These are phyloP conservation scores for Fusarium sp. DNA, from an alignment of 2,329 filamentous ascomycete species.

Conservation along the genomic window DNA sequence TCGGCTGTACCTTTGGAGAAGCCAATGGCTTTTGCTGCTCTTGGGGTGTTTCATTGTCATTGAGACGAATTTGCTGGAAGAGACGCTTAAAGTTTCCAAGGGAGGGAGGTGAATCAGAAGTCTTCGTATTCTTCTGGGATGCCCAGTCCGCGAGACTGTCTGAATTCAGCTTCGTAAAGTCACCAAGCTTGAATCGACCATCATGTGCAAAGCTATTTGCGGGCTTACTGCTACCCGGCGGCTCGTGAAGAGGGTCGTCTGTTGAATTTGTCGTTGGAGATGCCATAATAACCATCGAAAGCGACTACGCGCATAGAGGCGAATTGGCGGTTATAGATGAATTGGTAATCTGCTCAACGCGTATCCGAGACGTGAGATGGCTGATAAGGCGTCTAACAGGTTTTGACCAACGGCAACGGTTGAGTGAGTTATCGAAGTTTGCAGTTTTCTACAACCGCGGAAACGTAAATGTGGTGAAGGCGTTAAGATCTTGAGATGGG, in stretches of 20 bases:
- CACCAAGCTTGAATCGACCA: conserved; percentile 28
- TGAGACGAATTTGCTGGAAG: conserved; percentile 28
- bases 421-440: not conserved
- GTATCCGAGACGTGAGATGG: conserved; percentile 4
- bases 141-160: conserved; percentile 20
- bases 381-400: not conserved
- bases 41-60: not conserved
- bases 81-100: conserved; percentile 38
- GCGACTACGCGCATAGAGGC: conserved; percentile 21
- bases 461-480: not conserved
- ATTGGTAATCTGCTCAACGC: conserved; percentile 6
- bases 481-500: not conserved
- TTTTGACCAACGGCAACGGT: not conserved
- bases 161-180: conserved; percentile 26
- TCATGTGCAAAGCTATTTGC: not conserved
- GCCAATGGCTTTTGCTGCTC: not conserved
- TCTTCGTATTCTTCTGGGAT: not conserved
- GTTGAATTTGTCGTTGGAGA: conserved; percentile 16
- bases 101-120: not conserved
- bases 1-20: conserved; percentile 5
- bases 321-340: not conserved
- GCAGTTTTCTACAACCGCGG: not conserved
- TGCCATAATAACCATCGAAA: conserved; percentile 26
- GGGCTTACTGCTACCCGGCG: conserved; percentile 25
- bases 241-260: conserved; percentile 34